Conservation (phyloP, 2,329 filamentous ascomycete species). For the Chaetomium sp. region DNA sequence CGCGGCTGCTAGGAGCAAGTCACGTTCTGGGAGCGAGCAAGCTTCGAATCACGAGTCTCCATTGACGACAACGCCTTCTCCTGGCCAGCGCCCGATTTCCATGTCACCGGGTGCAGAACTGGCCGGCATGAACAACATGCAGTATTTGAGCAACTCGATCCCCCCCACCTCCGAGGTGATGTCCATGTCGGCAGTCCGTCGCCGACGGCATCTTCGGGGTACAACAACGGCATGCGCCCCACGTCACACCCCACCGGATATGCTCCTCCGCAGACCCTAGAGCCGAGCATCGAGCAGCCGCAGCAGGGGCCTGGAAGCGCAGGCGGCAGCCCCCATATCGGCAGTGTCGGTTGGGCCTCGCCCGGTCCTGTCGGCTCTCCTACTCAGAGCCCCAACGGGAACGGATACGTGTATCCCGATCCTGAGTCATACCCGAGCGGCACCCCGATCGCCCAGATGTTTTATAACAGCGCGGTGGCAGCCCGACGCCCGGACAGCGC, state of each 20-base stretch:
- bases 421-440: slow-evolving; percentile 70
- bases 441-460: slow-evolving; percentile 66
- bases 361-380: slow-evolving; percentile 74
- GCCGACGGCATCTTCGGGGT: slow-evolving; percentile 65
- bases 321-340: slow-evolving; percentile 85
- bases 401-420: slow-evolving; percentile 78
- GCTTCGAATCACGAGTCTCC: slow-evolving; percentile 73
- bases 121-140: slow-evolving; percentile 67
- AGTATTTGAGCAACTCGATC: slow-evolving; percentile 77
- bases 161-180: slow-evolving; percentile 81
- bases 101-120: slow-evolving; percentile 79
- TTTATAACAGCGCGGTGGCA: slow-evolving; percentile 66
- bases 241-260: slow-evolving; percentile 86
- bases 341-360: slow-evolving; percentile 80
- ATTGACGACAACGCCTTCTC: slow-evolving; percentile 78
- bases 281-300: slow-evolving; percentile 75
- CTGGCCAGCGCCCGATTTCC: slow-evolving; percentile 75
- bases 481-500: slow-evolving; percentile 75
- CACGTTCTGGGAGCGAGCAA: slow-evolving; percentile 70
- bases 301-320: slow-evolving; percentile 69
- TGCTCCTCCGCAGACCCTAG: slow-evolving; percentile 80
- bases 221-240: slow-evolving; percentile 61
- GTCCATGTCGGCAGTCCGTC: slow-evolving; percentile 71
- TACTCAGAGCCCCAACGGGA: slow-evolving; percentile 63
- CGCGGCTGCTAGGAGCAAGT: slow-evolving; percentile 39